phyloP scores from a whole-genome alignment of 768 basidiomycete species.

The Auriscalpium microsporum region DNA sequence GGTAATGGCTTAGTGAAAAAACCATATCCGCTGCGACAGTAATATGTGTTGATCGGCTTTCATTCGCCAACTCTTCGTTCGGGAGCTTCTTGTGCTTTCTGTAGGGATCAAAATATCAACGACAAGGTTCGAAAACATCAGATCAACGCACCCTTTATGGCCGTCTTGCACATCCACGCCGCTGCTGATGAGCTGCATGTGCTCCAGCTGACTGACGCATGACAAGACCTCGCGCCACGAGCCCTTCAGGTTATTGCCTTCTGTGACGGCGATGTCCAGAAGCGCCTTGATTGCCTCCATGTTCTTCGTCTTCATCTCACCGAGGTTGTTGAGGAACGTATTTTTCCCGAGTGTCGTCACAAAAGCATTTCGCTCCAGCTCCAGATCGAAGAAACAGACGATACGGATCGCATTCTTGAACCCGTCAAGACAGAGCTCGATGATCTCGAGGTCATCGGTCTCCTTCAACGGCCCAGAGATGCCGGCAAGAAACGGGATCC shows the following conservation, averaged over 20 bases:
- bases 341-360: conserved; percentile 95
- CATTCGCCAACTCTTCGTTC: conserved; percentile 91
- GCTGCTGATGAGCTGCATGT: conserved; percentile 94
- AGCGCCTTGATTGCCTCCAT: conserved; percentile 98
- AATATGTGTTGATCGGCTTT: conserved; percentile 95
- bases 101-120: neutral
- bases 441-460: conserved; percentile 87
- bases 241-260: conserved; percentile 91
- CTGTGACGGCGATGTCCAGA: conserved; percentile 90
- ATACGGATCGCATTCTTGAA: conserved; percentile 97
- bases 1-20: conserved; percentile 89
- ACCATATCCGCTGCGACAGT: conserved; percentile 99
- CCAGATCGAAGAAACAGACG: conserved; percentile 94
- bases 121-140: neutral
- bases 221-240: conserved; percentile 95
- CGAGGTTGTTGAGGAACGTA: conserved; percentile 94
- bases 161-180: conserved; percentile 82
- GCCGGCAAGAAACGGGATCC: conserved; percentile 97
- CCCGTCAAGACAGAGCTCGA: conserved; percentile 88
- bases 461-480: conserved; percentile 92
- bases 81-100: conserved; percentile 48
- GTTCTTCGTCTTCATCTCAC: conserved; percentile 99
- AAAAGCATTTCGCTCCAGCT: conserved; percentile 97
- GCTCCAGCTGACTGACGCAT: conserved; percentile 96
- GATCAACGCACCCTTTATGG: conserved; percentile 62